Evolutionary conservation across 495 filamentous ascomycete genomes (phyloP).

Genomic region (Neurospora sp.): DNA sequence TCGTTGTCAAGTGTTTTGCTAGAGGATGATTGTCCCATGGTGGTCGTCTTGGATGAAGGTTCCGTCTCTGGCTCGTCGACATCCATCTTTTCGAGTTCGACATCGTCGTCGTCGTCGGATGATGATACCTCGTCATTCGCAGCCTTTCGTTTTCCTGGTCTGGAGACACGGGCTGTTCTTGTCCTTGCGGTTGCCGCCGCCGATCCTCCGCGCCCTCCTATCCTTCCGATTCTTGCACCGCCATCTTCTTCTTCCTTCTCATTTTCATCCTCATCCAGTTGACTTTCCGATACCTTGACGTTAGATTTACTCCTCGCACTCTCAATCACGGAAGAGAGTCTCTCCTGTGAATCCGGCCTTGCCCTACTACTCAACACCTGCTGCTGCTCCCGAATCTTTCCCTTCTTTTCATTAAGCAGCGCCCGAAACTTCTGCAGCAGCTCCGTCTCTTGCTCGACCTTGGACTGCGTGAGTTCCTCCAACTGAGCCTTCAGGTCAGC

Average conservation of each 20-base stretch:
- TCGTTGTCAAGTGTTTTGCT: background rate
- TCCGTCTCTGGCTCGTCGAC: constrained; percentile 29
- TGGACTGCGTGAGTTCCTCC: constrained; percentile 53
- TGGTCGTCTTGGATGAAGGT: background rate
- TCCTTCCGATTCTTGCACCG: background rate
- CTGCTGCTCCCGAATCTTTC: constrained; percentile 81
- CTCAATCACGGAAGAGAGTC: background rate
- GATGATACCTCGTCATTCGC: constrained; percentile 15
- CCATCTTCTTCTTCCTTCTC: background rate
- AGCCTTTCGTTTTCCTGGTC: constrained; percentile 42
- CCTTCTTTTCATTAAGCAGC: constrained; percentile 77
- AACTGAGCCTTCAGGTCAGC: constrained; percentile 45
- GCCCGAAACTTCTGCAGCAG: constrained; percentile 60
- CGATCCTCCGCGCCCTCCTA: constrained; percentile 1
- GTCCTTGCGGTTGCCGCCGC: constrained; percentile 5
- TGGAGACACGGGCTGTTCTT: constrained; percentile 21
- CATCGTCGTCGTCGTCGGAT: constrained; percentile 33
- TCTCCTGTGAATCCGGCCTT: background rate
- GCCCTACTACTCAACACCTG: constrained; percentile 41
- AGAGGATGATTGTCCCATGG: background rate
- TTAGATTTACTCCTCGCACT: background rate
- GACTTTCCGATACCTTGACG: background rate
- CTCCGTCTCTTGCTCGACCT: constrained; percentile 57
- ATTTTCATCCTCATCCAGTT: background rate
- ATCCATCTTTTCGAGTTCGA: constrained; percentile 48